Evolutionary conservation across 495 filamentous ascomycete genomes (phyloP), one percentile per base, ranked within the genome.

Genomic region (Neurospora sp.): DNA sequence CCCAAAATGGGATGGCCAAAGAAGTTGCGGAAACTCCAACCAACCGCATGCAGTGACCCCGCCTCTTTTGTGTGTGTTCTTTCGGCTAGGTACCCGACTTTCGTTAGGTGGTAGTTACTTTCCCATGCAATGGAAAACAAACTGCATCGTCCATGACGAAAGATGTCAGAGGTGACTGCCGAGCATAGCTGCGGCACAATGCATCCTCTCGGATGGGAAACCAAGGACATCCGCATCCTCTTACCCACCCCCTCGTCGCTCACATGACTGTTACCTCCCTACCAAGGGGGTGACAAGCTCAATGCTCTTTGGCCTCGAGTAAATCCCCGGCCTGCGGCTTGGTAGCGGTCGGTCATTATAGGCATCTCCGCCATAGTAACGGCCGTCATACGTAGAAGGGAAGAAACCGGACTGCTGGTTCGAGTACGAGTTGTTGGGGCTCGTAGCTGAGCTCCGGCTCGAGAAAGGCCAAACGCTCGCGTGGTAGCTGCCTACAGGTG

Each of bases 241-340:
- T 42, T 42, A 27, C 10, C 69, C 37, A n/a, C 12, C 16, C 12
- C 39, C 8, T 39, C 41, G 53, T 40, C 72, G 44, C 27, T 40
- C 22, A 42, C 41, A 66, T 38, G 42, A 27, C n/a, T 35, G 40
- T 78, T 79, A 85, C 71, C 83, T 81, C 37, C 82, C 82, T 70
- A 85, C 72, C 79, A 86, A 83, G 40, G 85, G 85, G 39, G 84
- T 86, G 40, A 86, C 83, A 37, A 86, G 78, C 76, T 86, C 84
- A 75, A 86, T 85, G 76, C 83, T 85, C 78, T 86, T 86, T 4
- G 85, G 84, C 46, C 84, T 79, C 70, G 84, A 84, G 78, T 86
- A 84, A 44, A 78, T 76, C 8, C 80, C 79, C 1, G 85, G 84
- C 59, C 79, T 79, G 61, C 84, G 82, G 18, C 77, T 75, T 0